These are phyloP conservation scores for Emmonsiellopsis sp. DNA, from an alignment of 2,329 filamentous ascomycete species.

Conservation along the genomic window DNA sequence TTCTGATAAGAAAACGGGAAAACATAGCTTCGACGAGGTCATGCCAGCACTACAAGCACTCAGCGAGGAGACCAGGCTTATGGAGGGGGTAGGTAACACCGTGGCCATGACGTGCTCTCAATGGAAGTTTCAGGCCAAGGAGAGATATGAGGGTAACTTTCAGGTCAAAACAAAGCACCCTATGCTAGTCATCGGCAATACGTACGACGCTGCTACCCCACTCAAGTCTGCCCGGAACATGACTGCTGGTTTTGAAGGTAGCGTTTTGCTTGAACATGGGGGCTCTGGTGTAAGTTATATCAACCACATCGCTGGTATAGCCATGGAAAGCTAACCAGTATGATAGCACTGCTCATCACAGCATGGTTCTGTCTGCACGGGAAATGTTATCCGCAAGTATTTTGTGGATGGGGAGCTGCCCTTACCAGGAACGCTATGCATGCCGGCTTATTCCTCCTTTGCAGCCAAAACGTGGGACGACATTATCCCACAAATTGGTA, in stretches of 20 bases:
- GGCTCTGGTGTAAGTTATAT: slow-evolving; percentile 15
- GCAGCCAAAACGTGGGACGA: too few relatives aligned
- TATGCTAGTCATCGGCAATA: slow-evolving; percentile 16
- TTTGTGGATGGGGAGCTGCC: slow-evolving; percentile 28
- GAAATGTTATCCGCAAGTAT: slow-evolving; percentile 20
- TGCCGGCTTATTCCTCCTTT: slow-evolving; percentile 6
- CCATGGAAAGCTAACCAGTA: neutral
- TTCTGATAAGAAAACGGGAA: too few relatives aligned
- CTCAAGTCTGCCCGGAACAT: slow-evolving; percentile 13
- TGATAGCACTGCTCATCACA: slow-evolving; percentile 5
- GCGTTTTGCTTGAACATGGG: slow-evolving; percentile 16
- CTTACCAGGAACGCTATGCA: slow-evolving; percentile 21
- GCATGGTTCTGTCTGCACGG: slow-evolving; percentile 23
- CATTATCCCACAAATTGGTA: too few relatives aligned
- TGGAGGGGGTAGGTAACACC: too few relatives aligned
- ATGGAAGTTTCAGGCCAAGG: slow-evolving; percentile 14
- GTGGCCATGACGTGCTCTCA: slow-evolving; percentile 4
- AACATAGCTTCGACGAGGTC: too few relatives aligned
- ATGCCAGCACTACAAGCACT: too few relatives aligned
- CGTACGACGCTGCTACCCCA: slow-evolving; percentile 17
- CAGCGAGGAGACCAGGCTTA: too few relatives aligned
- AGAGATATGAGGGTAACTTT: slow-evolving; percentile 16
- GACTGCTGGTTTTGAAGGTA: slow-evolving; percentile 16
- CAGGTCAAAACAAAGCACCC: slow-evolving; percentile 15
- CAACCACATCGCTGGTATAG: too few relatives aligned